Evolutionary conservation across 129 eudicot genomes (phyloP).

Genomic region (sunflower (Helianthus annuus)): DNA sequence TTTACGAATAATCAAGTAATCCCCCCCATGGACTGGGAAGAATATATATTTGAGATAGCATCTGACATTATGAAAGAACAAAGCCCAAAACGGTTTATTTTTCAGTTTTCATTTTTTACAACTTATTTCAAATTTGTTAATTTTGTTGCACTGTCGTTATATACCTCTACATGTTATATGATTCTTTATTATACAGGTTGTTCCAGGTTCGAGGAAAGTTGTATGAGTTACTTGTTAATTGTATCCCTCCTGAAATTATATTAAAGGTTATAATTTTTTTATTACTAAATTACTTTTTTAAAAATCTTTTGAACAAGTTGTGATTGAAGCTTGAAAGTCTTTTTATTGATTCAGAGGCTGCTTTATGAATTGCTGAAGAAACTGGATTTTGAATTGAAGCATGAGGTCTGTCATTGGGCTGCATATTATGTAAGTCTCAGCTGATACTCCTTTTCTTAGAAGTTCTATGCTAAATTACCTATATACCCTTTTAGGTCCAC

Average conservation of each 20-base stretch:
- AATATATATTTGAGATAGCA: conserved; percentile 77
- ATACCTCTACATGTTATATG: conserved; percentile 2
- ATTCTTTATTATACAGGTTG: conserved; percentile 47
- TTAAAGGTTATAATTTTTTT: conserved; percentile 53
- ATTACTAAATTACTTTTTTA: not conserved
- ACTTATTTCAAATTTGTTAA: not conserved
- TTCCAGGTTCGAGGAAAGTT: conserved; percentile 92
- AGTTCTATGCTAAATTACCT: not conserved
- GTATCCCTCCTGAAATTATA: conserved; percentile 90
- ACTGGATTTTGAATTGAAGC: conserved; percentile 84
- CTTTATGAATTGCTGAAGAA: conserved; percentile 86
- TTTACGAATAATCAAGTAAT: conserved; percentile 74
- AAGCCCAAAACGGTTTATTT: conserved; percentile 86
- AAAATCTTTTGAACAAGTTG: not conserved
- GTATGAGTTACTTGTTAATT: conserved; percentile 81
- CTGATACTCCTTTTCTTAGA: not conserved
- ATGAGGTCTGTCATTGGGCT: conserved; percentile 96
- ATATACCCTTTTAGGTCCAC: not conserved
- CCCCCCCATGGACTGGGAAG: conserved; percentile 96
- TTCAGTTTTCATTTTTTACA: not conserved
- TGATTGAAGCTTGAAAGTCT: conserved; percentile 18
- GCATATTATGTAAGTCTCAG: conserved; percentile 85
- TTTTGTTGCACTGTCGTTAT: not conserved
- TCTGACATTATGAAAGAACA: conserved; percentile 92
- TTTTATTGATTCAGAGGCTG: conserved; percentile 64